A percentile compares a stretch with the other conserved stretches of the same genome.
Conservation (phyloP, 345 rosid genomes). For the Abelmoschus esculentus region DNA sequence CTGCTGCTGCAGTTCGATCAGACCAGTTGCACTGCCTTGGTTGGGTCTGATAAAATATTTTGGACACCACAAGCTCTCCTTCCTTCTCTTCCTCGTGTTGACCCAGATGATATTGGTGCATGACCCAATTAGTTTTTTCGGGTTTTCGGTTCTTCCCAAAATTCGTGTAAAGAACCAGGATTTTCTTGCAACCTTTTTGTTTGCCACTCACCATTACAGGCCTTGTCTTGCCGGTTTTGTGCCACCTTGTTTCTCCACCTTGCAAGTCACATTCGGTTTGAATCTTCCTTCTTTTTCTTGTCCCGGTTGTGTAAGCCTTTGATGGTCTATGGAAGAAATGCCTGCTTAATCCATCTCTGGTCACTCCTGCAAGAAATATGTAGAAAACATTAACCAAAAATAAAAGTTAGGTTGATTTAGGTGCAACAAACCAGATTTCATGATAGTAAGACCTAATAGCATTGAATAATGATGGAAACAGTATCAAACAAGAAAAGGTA, state of each 20-base stretch:
- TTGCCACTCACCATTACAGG: constrained; percentile 86
- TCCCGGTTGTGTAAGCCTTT: constrained; percentile 90
- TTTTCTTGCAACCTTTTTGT: constrained; percentile 94
- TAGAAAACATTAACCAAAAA: constrained; percentile 10
- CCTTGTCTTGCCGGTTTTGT: constrained; percentile 92
- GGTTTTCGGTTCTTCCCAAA: constrained; percentile 93
- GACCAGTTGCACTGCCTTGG: constrained; percentile 92
- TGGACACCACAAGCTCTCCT: constrained; percentile 97
- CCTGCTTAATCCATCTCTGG: constrained; percentile 92
- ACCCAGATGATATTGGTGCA: constrained; percentile 97
- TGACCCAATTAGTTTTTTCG: constrained; percentile 97
- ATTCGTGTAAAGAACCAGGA: constrained; percentile 80
- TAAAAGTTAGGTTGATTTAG: constrained; percentile 61
- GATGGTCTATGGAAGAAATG: constrained; percentile 98
- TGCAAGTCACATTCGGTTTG: constrained; percentile 87
- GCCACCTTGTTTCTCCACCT: constrained; percentile 99
- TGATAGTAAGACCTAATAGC: background rate
- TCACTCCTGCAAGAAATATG: constrained; percentile 57
- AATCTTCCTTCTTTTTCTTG: constrained; percentile 87
- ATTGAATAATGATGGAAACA: constrained; percentile 12
- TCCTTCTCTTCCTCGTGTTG: constrained; percentile 92
- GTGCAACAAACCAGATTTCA: constrained; percentile 31
- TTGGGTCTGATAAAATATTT: constrained; percentile 95
- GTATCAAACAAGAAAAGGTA: background rate
- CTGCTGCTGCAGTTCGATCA: constrained; percentile 26